Evolutionary conservation across 768 basidiomycete genomes (phyloP).

Genomic region (Suillus americanus): DNA sequence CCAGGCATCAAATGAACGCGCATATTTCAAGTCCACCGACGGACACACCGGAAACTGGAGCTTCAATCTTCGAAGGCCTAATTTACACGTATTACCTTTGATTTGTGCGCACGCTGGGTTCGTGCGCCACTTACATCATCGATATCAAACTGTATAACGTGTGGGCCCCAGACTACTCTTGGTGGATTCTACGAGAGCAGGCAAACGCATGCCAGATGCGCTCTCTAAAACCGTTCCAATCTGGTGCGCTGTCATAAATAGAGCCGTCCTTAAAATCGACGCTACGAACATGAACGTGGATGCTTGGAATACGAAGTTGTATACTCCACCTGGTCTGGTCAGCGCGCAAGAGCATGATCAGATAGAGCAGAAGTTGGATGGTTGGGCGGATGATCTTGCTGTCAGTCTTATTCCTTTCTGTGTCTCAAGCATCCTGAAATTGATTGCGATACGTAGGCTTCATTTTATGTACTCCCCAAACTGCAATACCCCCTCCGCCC

Average conservation of each 20-base stretch:
- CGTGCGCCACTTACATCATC: neutral
- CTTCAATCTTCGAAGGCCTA: slow-evolving; percentile 82
- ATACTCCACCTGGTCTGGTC: slow-evolving; percentile 69
- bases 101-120: slow-evolving; percentile 61
- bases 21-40: slow-evolving; percentile 93
- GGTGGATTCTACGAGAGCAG: slow-evolving; percentile 90
- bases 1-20: slow-evolving; percentile 30
- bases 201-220: slow-evolving; percentile 93
- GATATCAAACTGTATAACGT: slow-evolving; percentile 5
- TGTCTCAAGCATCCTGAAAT: neutral
- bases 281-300: neutral
- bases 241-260: slow-evolving; percentile 91
- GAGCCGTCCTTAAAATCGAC: slow-evolving; percentile 45
- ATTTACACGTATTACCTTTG: slow-evolving; percentile 71
- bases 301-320: slow-evolving; percentile 60
- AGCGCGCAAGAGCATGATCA: slow-evolving; percentile 77
- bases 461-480: slow-evolving; percentile 66
- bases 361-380: slow-evolving; percentile 63
- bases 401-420: slow-evolving; percentile 40
- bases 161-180: slow-evolving; percentile 59
- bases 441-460: slow-evolving; percentile 43
- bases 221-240: slow-evolving; percentile 92
- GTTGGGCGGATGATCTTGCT: slow-evolving; percentile 67
- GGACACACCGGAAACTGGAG: slow-evolving; percentile 85
- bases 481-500: slow-evolving; percentile 73